These are phyloP conservation scores for Onygena corvina DNA, from an alignment of 2,329 filamentous ascomycete genomes.

Conservation along the genomic window DNA sequence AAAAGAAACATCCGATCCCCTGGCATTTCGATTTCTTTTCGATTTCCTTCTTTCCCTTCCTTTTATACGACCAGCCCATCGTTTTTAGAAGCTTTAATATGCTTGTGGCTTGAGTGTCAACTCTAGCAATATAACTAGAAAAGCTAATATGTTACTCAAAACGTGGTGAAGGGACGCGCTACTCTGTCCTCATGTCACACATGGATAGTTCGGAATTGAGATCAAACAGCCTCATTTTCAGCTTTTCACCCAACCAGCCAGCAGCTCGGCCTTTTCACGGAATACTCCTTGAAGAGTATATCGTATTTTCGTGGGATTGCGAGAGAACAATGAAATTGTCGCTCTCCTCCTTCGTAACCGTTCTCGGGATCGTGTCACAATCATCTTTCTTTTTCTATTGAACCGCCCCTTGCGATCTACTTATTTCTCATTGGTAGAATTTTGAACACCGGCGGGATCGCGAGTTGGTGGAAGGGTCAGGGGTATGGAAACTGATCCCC, in stretches of 20 bases:
- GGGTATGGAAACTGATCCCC: background rate
- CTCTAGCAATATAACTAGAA: background rate
- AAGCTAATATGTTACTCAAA: constrained; percentile 1
- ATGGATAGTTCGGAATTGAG: no score
- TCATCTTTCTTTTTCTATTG: background rate
- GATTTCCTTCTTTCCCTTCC: background rate
- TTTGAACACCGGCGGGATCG: constrained; percentile 1
- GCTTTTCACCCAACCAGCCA: no score
- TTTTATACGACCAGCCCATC: background rate
- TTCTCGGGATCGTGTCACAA: background rate
- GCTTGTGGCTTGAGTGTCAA: background rate
- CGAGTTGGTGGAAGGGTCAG: constrained; percentile 3
- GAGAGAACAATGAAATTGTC: background rate
- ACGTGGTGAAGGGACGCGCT: constrained; percentile 1
- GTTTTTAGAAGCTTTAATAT: background rate
- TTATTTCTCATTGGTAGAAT: background rate
- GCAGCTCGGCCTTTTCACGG: no score
- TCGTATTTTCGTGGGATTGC: background rate
- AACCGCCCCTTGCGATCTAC: background rate
- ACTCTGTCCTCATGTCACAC: constrained; percentile 2
- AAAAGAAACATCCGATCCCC: background rate
- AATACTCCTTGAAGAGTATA: background rate
- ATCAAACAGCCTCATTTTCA: no score
- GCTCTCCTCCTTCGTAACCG: background rate
- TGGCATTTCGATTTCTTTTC: background rate